A percentile compares a stretch with the other conserved stretches of the same genome.
Evolutionary conservation across 805 yeast genomes (phyloP).

Genomic region (Debaryomyces tyrocola): DNA sequence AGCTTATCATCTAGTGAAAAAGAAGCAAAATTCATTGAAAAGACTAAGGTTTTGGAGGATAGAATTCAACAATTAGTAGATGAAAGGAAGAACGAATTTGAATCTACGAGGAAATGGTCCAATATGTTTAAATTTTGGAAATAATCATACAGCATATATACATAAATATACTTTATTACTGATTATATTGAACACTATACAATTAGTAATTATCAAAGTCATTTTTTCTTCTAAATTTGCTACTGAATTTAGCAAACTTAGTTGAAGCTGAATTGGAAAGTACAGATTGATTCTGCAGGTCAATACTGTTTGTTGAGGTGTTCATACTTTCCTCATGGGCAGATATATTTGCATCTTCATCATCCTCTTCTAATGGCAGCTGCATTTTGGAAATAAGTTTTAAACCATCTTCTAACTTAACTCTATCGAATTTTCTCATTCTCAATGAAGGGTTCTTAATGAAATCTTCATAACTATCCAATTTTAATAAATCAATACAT

Average conservation of each 20-base stretch:
- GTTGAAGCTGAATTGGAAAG: conserved; percentile 26
- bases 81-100: conserved; percentile 20
- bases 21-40: conserved; percentile 14
- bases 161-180: conserved; percentile 3
- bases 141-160: background rate
- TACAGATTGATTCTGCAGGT: conserved; percentile 17
- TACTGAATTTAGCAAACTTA: conserved; percentile 34
- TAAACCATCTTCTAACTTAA: conserved; percentile 71
- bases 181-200: background rate
- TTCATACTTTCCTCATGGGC: conserved; percentile 8
- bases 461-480: conserved; percentile 65
- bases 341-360: conserved; percentile 9
- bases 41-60: conserved; percentile 20
- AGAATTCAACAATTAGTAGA: conserved; percentile 30
- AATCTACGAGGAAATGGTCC: conserved; percentile 12
- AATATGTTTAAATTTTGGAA: conserved; percentile 16
- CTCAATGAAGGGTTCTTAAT: conserved; percentile 46
- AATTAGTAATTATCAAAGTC: background rate
- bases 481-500: conserved; percentile 66
- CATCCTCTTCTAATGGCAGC: conserved; percentile 14
- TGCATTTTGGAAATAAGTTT: conserved; percentile 55
- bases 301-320: conserved; percentile 10
- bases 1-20: conserved; percentile 28
- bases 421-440: conserved; percentile 63
- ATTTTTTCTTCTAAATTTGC: conserved; percentile 20